Evolutionary conservation across 768 basidiomycete species (phyloP).

Genomic region (Tricholoma matsutake): DNA sequence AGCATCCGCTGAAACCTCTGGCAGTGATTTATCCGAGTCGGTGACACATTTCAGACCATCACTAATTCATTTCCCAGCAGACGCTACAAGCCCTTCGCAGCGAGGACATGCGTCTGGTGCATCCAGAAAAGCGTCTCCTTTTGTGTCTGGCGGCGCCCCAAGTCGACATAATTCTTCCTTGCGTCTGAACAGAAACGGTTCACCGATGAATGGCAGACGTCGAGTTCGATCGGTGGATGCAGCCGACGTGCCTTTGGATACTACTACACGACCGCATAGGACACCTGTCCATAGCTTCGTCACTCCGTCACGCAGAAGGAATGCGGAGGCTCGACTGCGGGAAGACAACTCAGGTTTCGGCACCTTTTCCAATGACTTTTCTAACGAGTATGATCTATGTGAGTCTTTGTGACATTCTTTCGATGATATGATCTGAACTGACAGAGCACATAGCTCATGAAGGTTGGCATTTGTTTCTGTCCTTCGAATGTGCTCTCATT

Average conservation of each 20-base stretch:
- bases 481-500: neutral
- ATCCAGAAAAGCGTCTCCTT: slow-evolving; percentile 3
- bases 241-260: slow-evolving; percentile 6
- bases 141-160: slow-evolving; percentile 3
- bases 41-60: slow-evolving; percentile 9
- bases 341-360: slow-evolving; percentile 10
- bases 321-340: slow-evolving; percentile 4
- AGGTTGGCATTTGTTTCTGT: slow-evolving; percentile 35
- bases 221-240: slow-evolving; percentile 17
- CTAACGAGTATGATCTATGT: slow-evolving; percentile 80
- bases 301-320: slow-evolving; percentile 11
- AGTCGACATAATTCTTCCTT: slow-evolving; percentile 10
- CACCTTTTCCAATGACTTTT: slow-evolving; percentile 72
- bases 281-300: slow-evolving; percentile 4
- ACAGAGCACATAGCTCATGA: slow-evolving; percentile 55
- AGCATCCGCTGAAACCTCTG: neutral
- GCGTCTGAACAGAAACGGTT: slow-evolving; percentile 10
- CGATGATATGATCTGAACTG: slow-evolving; percentile 8
- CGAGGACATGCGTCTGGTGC: slow-evolving; percentile 7
- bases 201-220: slow-evolving; percentile 8
- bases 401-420: slow-evolving; percentile 27
- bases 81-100: slow-evolving; percentile 10
- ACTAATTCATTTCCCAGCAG: slow-evolving; percentile 18
- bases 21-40: slow-evolving; percentile 11
- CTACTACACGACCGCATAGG: slow-evolving; percentile 6